Evolutionary conservation across 2,329 filamentous ascomycete species (phyloP), one percentile per base, ranked within the genome.

Genomic region (Verruconis gallopava): DNA sequence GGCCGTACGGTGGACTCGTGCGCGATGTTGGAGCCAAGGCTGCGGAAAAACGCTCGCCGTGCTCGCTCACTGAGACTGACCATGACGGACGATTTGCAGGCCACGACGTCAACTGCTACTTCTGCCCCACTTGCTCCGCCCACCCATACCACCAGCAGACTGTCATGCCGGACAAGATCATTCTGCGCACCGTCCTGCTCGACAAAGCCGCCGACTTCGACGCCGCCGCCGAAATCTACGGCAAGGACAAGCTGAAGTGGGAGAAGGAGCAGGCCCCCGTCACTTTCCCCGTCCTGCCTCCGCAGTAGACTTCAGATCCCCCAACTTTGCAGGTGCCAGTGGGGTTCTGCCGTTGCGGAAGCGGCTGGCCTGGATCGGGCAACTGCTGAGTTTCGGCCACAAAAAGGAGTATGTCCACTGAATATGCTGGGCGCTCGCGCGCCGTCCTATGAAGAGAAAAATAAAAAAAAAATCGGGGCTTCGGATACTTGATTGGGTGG

Each of bases 91-190:
- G 9, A n/a, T 25, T 2, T 20, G 17, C 34, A 66, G 69, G 69
- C 49, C 73, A 74, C 40, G 53, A 59, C 4, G 69, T 73, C 21
- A 58, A 73, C 56, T 75, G 72, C 63, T 74, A 67, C 61, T 74
- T 67, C 59, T 75, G 72, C 61, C 62, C 66, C 36, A 71, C 68
- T 50, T 75, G 71, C 37, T 35, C 37, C 13, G 22, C 37, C 2
- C 41, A 38, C 62, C 3, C 70, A 72, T 74, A 74, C 55, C 68
- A 72, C 50, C 71, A 73, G 49, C 62, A 65, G 34, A 64, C 66
- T 37, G 59, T 71, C 48, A 66, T 69, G 43, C 55, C 59, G 3
- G 67, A 72, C 50, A 71, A 59, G 37, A 67, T 73, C 45, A 60
- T 74, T 42, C 58, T 71, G 4, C 65, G 72, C 39, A 76, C 70